These are phyloP conservation scores for Melaleuca alternifolia DNA, from an alignment of 345 rosid species.

Conservation along the genomic window DNA sequence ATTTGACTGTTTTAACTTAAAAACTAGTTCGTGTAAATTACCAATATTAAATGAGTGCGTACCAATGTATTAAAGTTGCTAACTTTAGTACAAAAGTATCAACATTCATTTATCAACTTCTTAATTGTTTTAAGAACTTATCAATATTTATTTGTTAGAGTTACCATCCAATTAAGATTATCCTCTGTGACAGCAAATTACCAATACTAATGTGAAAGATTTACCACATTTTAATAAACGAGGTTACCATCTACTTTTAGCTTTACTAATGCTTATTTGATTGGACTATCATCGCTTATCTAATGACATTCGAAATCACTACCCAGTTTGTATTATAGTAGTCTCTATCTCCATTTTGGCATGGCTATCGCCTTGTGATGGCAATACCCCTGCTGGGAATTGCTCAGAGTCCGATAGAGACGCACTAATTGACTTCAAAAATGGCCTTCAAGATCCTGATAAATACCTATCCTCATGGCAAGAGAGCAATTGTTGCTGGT, in stretches of 20 bases:
- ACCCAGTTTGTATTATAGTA: neutral
- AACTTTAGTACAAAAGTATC: too few species aligned
- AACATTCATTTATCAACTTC: too few species aligned
- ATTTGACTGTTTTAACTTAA: too few species aligned
- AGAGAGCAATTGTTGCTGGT: constrained; percentile 26
- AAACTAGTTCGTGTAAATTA: too few species aligned
- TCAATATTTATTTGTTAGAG: neutral
- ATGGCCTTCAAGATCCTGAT: constrained; percentile 18
- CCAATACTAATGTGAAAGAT: neutral
- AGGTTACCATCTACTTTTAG: neutral
- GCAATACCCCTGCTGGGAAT: neutral
- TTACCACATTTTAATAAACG: neutral
- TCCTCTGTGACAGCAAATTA: neutral
- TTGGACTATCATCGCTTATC: neutral
- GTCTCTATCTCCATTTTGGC: neutral
- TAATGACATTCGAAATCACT: neutral
- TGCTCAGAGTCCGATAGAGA: constrained; percentile 16
- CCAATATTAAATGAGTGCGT: too few species aligned
- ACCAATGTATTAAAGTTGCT: neutral
- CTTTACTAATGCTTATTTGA: neutral
- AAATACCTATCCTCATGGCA: constrained; percentile 18
- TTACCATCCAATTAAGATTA: neutral
- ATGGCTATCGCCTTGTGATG: neutral
- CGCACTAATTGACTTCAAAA: constrained; percentile 21
- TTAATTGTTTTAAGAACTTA: neutral